A percentile compares a stretch with the other conserved stretches of the same genome.
These are phyloP conservation scores for Stagonosporopsis chrysanthemi DNA, from an alignment of 2,329 filamentous ascomycete genomes.

Conservation along the genomic window DNA sequence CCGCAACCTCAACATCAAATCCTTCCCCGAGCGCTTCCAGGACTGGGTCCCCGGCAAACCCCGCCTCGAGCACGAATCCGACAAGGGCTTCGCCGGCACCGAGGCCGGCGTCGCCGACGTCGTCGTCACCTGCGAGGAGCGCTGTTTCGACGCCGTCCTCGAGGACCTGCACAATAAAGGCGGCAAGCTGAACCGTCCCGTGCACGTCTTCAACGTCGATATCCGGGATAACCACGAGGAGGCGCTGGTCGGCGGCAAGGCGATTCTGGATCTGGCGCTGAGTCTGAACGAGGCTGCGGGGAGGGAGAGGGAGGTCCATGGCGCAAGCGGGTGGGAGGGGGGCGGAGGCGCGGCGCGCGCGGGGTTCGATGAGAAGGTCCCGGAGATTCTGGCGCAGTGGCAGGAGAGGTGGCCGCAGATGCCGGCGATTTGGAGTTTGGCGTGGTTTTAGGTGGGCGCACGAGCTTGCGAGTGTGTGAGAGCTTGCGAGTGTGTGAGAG, in stretches of 20 bases:
- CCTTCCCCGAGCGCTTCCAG: conserved; percentile 95
- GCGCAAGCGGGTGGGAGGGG: conserved; percentile 71
- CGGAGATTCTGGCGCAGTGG: conserved; percentile 90
- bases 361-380: conserved; percentile 91
- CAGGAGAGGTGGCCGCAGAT: conserved; percentile 93
- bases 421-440: conserved; percentile 91
- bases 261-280: conserved; percentile 90
- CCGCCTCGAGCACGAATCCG: conserved; percentile 71
- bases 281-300: conserved; percentile 80
- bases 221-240: conserved; percentile 99
- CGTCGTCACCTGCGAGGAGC: conserved; percentile 96
- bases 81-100: conserved; percentile 80
- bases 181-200: conserved; percentile 84
- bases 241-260: conserved; percentile 85
- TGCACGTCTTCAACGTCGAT: conserved; percentile 98
- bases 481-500: too few species aligned
- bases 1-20: conserved; percentile 90
- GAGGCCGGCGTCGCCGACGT: conserved; percentile 92
- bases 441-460: too few species aligned
- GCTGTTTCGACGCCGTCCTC: conserved; percentile 97
- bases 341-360: conserved; percentile 65
- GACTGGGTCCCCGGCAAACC: conserved; percentile 93
- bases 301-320: conserved; percentile 75
- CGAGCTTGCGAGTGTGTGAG: too few species aligned
- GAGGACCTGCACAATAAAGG: conserved; percentile 91